Base-by-base conservation (phyloP, 1,284 basidiomycete species). In the Naganishia sp. region DNA sequence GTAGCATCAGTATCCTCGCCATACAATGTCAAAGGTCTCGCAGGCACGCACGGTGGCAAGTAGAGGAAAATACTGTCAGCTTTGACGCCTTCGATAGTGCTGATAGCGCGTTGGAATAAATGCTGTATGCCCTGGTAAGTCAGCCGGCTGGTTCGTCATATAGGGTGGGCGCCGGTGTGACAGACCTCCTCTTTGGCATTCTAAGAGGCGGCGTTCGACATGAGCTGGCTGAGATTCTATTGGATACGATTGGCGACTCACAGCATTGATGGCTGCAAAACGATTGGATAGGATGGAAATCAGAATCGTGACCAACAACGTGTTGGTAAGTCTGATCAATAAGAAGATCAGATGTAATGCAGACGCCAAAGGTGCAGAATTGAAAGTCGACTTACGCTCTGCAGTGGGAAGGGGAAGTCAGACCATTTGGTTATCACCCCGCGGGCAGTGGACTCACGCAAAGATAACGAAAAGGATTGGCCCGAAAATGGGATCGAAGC, bases 21-120 rank as follows among this genome's bases (percentile, higher is more conserved):
- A 39, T 39, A 13, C 7, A 13, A 39, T 39, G 35, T 39, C 13
- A 13, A 9, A 46, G 23, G n/a, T 39, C 43, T 23, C 49, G 41
- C 90, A 15, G 2, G 77, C 35, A 91, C 81, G 72, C 90, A 91
- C 0, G 91, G 90, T 1, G 89, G 90, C 70, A 92, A 87, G 75
- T 94, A 94, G 58, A 88, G 91, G 80, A 94, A 92, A n/a, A 95
- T 81, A 0, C 90, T 89, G 76, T 94, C 91, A 6, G 87, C 87
- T 76, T 92, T 92, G 74, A 92, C 89, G 10, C 92, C 91, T 82
- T 94, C 90, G 62, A 96, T 89, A 0, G 92, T 94, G 35, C 85
- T 82, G 66, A 96, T 90, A 1, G 91, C 86, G 72, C 86, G 88
- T 78, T 95, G 91, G 79, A 92, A 96, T 46, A 95, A 81, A 79